These are phyloP conservation scores for Wickerhamiella musiphila DNA, from an alignment of 805 yeast species.

Conservation along the genomic window DNA sequence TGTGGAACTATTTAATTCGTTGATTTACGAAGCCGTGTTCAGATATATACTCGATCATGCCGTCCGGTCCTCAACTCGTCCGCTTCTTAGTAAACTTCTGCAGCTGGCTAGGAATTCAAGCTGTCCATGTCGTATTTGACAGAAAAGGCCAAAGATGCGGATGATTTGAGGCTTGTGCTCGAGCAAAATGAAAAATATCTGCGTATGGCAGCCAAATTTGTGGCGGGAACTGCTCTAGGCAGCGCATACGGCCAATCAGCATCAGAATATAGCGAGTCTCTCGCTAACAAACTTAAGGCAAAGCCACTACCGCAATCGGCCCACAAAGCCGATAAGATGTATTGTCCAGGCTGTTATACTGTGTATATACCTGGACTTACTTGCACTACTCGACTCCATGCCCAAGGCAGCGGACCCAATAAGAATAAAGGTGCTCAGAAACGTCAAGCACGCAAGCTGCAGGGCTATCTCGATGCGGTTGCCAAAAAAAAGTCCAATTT, in stretches of 20 bases:
- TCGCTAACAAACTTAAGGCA: too few relatives aligned
- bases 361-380: conserved; percentile 13
- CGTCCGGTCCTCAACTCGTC: too few relatives aligned
- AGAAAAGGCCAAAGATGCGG: background rate
- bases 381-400: conserved; percentile 3
- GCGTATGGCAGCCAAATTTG: conserved; percentile 3
- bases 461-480: conserved; percentile 7
- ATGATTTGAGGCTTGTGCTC: background rate
- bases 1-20: too few relatives aligned
- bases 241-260: background rate
- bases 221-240: background rate
- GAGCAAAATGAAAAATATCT: conserved; percentile 1
- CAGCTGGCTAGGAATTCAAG: too few relatives aligned
- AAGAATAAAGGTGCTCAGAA: conserved; percentile 6
- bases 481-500: conserved; percentile 3
- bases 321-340: background rate
- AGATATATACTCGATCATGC: too few relatives aligned
- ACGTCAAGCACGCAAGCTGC: conserved; percentile 3
- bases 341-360: conserved; percentile 9
- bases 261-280: background rate
- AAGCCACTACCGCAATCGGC: too few relatives aligned
- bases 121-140: too few relatives aligned
- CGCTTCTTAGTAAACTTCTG: too few relatives aligned
- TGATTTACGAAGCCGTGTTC: too few relatives aligned
- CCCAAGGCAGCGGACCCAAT: background rate